phyloP scores from a whole-genome alignment of 2,329 filamentous ascomycete genomes.

The Clarireedia monteithiana region DNA sequence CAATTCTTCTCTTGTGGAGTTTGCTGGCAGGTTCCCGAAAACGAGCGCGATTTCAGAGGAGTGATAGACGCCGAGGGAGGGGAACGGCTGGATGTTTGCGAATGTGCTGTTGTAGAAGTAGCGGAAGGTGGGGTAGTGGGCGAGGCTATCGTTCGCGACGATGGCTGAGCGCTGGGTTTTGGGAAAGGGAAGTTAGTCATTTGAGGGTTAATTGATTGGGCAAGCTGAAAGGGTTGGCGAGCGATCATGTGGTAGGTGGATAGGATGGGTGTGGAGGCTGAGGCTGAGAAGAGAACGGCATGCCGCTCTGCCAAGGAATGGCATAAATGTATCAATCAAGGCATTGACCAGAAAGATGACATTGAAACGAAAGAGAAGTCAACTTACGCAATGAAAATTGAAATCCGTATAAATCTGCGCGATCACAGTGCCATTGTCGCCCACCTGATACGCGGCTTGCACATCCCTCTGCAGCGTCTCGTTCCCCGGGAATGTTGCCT shows the following conservation, averaged over 20 bases:
- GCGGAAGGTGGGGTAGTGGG: constrained; percentile 3
- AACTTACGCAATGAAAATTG: constrained; percentile 6
- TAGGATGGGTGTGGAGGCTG: too few relatives aligned
- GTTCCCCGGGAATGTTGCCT: background rate
- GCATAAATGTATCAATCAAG: too few relatives aligned
- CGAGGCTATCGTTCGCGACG: background rate
- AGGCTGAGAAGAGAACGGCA: too few relatives aligned
- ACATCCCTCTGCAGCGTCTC: background rate
- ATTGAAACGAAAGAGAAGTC: background rate
- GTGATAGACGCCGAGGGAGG: constrained; percentile 4
- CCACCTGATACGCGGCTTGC: background rate
- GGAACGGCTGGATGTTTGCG: constrained; percentile 4
- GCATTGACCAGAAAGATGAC: too few relatives aligned
- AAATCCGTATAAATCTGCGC: background rate
- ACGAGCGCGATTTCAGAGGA: constrained; percentile 4
- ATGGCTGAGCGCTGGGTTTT: background rate
- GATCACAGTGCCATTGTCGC: background rate
- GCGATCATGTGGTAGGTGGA: too few relatives aligned
- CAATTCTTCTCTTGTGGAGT: background rate
- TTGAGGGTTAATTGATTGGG: background rate
- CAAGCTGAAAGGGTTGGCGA: background rate
- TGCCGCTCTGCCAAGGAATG: too few relatives aligned
- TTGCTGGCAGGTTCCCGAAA: constrained; percentile 1
- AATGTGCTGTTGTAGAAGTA: constrained; percentile 9
- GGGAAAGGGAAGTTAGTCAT: too few relatives aligned